Base-by-base conservation (phyloP, 1,284 basidiomycete species). In the Cryptococcus sp. region DNA sequence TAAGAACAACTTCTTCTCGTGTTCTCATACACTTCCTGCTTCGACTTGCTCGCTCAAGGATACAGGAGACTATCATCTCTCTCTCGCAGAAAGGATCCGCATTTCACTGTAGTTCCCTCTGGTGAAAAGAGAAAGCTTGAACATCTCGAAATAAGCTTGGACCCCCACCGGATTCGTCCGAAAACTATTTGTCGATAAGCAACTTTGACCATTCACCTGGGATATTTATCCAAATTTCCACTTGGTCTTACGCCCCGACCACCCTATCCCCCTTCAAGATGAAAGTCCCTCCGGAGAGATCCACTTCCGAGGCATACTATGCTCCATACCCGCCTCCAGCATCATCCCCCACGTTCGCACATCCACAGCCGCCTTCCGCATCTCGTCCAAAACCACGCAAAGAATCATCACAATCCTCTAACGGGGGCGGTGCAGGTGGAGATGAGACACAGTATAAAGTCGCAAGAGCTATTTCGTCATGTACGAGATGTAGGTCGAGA, bases 391-490 rank as follows among this genome's bases (percentile, higher is more conserved):
- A 41, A 41, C 38, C 10, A 41, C n/a, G 10, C 1, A 10, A n/a
- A 43, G 57, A 51, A 38, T 53, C 52, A 30, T 37, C 55, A 43
- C 55, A 43, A 35, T 34, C 38, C 38, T 10, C 38, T n/a, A 10
- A 10, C 10, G 38, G 38, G 10, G 38, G 38, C 38, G n/a, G 38
- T 41, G 38, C 15, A 4, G 44, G 34, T 15, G 32, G 38, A 4
- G 59, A 57, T 36, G 49, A 47, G 23, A 56, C 56, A 5, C 60
- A 71, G 48, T 75, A 77, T 58, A 73, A 76, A 48, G 74, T 78
- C 50, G 77, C 77, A 0, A 58, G 77, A 32, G 77, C 77, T 23
- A 78, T 78, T 59, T 76, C 73, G 32, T 73, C 72, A 15, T 78
- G 77, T 61, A 76, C 75, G 31, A 61, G 77, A 46, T 78, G 77